phyloP scores from a whole-genome alignment of 306 rosid genomes.

The Canavalia gladiata region DNA sequence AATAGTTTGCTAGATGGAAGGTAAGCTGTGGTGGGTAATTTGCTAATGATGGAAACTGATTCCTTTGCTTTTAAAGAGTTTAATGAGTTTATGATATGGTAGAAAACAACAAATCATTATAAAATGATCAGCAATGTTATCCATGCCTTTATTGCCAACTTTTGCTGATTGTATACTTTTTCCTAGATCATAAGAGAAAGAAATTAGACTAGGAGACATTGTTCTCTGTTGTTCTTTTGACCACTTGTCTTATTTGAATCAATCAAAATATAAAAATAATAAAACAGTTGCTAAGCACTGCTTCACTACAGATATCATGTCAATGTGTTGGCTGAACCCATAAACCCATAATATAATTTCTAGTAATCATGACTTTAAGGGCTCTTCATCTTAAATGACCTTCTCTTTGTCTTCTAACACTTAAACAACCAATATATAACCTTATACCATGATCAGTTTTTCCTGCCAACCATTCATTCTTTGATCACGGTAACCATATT shows the following conservation, averaged over 20 bases:
- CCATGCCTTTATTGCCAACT: slow-evolving; percentile 16
- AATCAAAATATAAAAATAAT: neutral
- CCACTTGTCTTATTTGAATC: slow-evolving; percentile 1
- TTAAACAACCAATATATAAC: neutral
- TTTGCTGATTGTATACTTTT: slow-evolving; percentile 3
- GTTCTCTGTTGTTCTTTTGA: slow-evolving; percentile 23
- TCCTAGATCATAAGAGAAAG: neutral
- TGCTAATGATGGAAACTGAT: slow-evolving; percentile 5
- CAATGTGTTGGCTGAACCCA: neutral
- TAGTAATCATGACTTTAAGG: neutral
- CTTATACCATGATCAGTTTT: neutral
- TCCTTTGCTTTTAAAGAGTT: slow-evolving; percentile 7
- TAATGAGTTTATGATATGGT: neutral
- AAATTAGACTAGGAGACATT: neutral
- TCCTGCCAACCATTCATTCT: neutral
- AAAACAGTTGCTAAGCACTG: neutral
- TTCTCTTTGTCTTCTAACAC: slow-evolving; percentile 32
- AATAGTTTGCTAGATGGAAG: neutral
- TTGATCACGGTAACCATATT: slow-evolving; percentile 2
- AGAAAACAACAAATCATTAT: slow-evolving; percentile 5
- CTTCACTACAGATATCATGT: neutral
- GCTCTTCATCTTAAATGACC: neutral
- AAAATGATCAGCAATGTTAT: neutral
- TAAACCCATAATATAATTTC: slow-evolving; percentile 7
- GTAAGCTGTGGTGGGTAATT: neutral